Percentiles rank a stretch among this genome's conserved stretches.
phyloP scores from a whole-genome alignment of 495 filamentous ascomycete genomes.

The Neurospora sp. region DNA sequence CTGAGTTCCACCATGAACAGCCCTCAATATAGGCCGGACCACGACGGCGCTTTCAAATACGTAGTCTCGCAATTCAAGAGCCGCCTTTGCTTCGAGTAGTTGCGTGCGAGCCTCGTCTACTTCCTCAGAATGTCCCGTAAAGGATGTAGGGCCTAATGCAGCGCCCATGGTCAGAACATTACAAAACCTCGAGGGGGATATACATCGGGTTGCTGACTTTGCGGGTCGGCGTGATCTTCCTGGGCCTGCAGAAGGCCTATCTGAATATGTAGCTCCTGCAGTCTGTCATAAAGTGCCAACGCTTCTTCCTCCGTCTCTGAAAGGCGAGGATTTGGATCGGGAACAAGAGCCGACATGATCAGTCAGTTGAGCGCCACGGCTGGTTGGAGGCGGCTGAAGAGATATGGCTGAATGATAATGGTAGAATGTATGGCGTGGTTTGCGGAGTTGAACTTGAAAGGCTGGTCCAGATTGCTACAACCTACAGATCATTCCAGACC shows the following conservation, averaged over 20 bases:
- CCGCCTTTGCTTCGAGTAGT: conserved; percentile 57
- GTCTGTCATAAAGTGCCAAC: conserved; percentile 56
- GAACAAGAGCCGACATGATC: neutral
- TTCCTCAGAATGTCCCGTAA: conserved; percentile 11
- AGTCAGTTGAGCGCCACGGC: neutral
- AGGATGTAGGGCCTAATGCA: neutral
- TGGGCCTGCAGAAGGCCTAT: conserved; percentile 53
- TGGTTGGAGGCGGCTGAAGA: neutral
- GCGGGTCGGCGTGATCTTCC: conserved; percentile 9
- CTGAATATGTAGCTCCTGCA: conserved; percentile 62
- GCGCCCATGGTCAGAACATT: neutral
- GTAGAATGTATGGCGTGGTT: neutral
- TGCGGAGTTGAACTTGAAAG: neutral
- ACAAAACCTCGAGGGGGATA: neutral
- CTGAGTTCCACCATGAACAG: conserved; percentile 58
- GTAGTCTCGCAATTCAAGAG: conserved; percentile 54
- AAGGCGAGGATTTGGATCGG: neutral
- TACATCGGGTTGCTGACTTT: neutral
- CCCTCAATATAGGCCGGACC: conserved; percentile 64
- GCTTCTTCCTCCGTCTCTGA: conserved; percentile 46
- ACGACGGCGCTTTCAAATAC: conserved; percentile 57
- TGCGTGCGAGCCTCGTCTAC: conserved; percentile 51
- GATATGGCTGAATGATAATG: neutral
- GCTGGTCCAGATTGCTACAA: neutral
- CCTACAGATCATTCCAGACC: neutral